phyloP scores from a whole-genome alignment of 1,284 basidiomycete species.

The Inonotus hispidus region DNA sequence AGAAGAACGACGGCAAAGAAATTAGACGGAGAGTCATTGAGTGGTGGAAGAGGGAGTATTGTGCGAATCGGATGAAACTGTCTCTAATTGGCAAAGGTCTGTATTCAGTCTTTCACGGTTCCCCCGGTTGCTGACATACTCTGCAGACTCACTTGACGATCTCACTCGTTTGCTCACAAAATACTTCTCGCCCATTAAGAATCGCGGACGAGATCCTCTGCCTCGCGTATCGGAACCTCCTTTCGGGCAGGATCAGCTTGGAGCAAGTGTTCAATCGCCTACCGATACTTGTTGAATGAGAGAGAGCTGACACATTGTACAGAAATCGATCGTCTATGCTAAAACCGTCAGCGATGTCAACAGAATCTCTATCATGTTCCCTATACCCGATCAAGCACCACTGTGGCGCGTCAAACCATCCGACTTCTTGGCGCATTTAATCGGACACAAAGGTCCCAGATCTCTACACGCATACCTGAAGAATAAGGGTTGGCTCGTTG shows the following conservation, averaged over 20 bases:
- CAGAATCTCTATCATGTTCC: slow-evolving; percentile 84
- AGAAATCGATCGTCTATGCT: slow-evolving; percentile 75
- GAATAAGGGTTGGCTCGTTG: slow-evolving; percentile 86
- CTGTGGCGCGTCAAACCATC: slow-evolving; percentile 82
- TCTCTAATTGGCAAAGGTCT: slow-evolving; percentile 86
- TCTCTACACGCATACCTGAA: slow-evolving; percentile 92
- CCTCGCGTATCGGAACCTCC: slow-evolving; percentile 75
- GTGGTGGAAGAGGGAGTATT: slow-evolving; percentile 94
- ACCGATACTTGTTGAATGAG: neutral
- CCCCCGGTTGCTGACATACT: neutral
- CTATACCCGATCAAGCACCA: slow-evolving; percentile 80
- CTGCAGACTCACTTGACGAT: slow-evolving; percentile 74
- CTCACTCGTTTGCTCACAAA: slow-evolving; percentile 63
- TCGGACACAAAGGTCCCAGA: slow-evolving; percentile 96
- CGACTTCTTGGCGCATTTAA: slow-evolving; percentile 78
- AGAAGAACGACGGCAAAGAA: slow-evolving; percentile 72
- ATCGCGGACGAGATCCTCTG: slow-evolving; percentile 60
- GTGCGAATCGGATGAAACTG: slow-evolving; percentile 89
- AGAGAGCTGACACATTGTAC: slow-evolving; percentile 7
- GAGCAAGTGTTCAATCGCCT: slow-evolving; percentile 47
- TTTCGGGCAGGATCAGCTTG: slow-evolving; percentile 65
- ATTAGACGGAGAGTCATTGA: slow-evolving; percentile 87
- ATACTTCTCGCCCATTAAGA: slow-evolving; percentile 74
- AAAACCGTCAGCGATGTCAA: slow-evolving; percentile 92
- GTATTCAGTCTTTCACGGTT: slow-evolving; percentile 8